A percentile compares a stretch with the other conserved stretches of the same genome.
phyloP scores from a whole-genome alignment of 2,329 filamentous ascomycete species.

The Lasiodiplodia sp. region DNA sequence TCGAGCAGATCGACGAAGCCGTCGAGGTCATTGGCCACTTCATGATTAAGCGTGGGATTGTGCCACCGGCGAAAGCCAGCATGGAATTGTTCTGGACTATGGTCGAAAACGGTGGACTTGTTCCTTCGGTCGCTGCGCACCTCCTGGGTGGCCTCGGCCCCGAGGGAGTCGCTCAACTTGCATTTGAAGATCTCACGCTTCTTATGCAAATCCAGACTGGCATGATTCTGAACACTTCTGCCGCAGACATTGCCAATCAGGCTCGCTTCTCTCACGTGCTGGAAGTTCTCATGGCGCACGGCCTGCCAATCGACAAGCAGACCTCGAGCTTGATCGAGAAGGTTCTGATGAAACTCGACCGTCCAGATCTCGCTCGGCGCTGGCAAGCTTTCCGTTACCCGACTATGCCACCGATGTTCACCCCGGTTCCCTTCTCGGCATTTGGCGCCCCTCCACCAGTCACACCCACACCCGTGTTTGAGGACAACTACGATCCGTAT shows the following conservation, averaged over 20 bases:
- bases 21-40: conserved; percentile 72
- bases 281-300: conserved; percentile 62
- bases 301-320: conserved; percentile 61
- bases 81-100: conserved; percentile 69
- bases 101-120: conserved; percentile 69
- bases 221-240: conserved; percentile 55
- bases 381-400: conserved; percentile 67
- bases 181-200: conserved; percentile 61
- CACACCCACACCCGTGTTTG: conserved; percentile 67
- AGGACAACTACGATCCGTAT: conserved; percentile 91
- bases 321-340: conserved; percentile 66
- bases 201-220: conserved; percentile 67
- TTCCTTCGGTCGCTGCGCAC: conserved; percentile 67
- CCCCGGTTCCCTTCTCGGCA: conserved; percentile 44
- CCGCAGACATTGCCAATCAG: conserved; percentile 64
- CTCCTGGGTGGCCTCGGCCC: conserved; percentile 67
- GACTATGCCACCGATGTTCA: conserved; percentile 48
- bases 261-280: conserved; percentile 69
- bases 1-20: conserved; percentile 87
- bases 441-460: conserved; percentile 57
- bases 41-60: conserved; percentile 60
- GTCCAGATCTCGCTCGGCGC: conserved; percentile 56
- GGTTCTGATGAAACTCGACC: conserved; percentile 62
- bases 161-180: conserved; percentile 65
- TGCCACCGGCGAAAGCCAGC: conserved; percentile 62